Evolutionary conservation across 441 rosid genomes (phyloP).

Genomic region (Gossypium schwendimanii): DNA sequence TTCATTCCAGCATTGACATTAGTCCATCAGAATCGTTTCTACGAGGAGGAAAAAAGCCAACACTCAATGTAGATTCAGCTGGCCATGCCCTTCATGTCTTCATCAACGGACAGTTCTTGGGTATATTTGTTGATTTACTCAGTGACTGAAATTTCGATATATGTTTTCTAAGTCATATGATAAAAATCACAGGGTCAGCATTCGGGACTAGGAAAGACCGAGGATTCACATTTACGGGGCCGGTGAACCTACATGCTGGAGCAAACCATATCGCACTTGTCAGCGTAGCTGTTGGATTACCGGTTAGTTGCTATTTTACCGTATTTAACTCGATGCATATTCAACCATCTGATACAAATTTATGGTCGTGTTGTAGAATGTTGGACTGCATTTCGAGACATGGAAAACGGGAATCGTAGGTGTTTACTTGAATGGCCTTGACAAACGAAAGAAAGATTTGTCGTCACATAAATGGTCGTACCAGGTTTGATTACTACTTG

Average conservation of each 20-base stretch:
- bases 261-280: conserved; percentile 63
- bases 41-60: conserved; percentile 56
- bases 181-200: conserved; percentile 55
- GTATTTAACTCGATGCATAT: neutral
- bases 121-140: conserved; percentile 22
- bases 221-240: conserved; percentile 46
- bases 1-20: conserved; percentile 51
- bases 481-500: conserved; percentile 29
- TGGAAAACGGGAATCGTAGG: conserved; percentile 60
- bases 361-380: conserved; percentile 34
- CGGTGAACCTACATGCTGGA: conserved; percentile 60
- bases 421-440: conserved; percentile 44
- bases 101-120: conserved; percentile 68
- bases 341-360: conserved; percentile 8
- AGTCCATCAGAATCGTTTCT: conserved; percentile 70
- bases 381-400: conserved; percentile 49
- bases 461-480: conserved; percentile 71
- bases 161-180: neutral
- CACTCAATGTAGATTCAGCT: conserved; percentile 62
- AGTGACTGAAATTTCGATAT: neutral
- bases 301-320: conserved; percentile 39
- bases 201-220: conserved; percentile 66
- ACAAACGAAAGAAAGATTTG: conserved; percentile 49
- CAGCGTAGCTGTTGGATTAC: conserved; percentile 75
- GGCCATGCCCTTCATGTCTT: conserved; percentile 94